These are phyloP conservation scores for Boletus subparvulus DNA, from an alignment of 768 basidiomycete genomes.

Conservation along the genomic window DNA sequence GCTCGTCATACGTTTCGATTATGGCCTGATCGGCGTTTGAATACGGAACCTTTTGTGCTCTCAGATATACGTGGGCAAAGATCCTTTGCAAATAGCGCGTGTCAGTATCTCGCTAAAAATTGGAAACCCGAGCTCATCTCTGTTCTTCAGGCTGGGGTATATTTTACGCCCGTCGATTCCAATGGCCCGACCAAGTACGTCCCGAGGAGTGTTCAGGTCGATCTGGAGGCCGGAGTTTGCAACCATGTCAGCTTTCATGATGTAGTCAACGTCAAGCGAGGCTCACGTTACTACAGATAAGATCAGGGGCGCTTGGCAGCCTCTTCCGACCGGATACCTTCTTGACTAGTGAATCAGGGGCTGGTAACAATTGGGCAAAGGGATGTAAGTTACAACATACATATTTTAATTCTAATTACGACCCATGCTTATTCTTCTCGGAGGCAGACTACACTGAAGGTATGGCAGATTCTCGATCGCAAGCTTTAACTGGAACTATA, in stretches of 20 bases:
- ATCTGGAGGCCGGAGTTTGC: slow-evolving; percentile 86
- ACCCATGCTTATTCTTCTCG: slow-evolving; percentile 19
- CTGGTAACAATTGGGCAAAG: slow-evolving; percentile 97
- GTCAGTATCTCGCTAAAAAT: slow-evolving; percentile 41
- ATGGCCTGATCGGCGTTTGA: slow-evolving; percentile 17
- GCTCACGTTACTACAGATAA: slow-evolving; percentile 45
- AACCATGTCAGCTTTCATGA: slow-evolving; percentile 55
- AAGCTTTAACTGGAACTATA: background rate
- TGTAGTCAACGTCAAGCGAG: background rate
- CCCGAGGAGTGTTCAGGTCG: slow-evolving; percentile 86
- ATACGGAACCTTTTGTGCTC: slow-evolving; percentile 1
- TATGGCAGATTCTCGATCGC: slow-evolving; percentile 24
- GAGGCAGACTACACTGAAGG: slow-evolving; percentile 84
- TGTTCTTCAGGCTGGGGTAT: slow-evolving; percentile 64
- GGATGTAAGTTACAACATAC: slow-evolving; percentile 60
- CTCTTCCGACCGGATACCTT: slow-evolving; percentile 91
- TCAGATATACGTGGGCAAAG: slow-evolving; percentile 68
- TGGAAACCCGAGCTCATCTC: background rate
- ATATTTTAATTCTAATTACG: slow-evolving; percentile 2
- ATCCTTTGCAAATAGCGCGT: slow-evolving; percentile 71
- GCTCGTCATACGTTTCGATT: slow-evolving; percentile 7
- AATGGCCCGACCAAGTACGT: slow-evolving; percentile 69
- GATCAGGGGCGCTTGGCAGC: slow-evolving; percentile 63
- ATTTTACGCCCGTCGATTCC: slow-evolving; percentile 70
- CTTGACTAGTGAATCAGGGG: slow-evolving; percentile 57